Percentiles rank a stretch among this genome's conserved stretches.
Conservation (phyloP, 2,329 filamentous ascomycete species). For the Fusarium nelsonii region DNA sequence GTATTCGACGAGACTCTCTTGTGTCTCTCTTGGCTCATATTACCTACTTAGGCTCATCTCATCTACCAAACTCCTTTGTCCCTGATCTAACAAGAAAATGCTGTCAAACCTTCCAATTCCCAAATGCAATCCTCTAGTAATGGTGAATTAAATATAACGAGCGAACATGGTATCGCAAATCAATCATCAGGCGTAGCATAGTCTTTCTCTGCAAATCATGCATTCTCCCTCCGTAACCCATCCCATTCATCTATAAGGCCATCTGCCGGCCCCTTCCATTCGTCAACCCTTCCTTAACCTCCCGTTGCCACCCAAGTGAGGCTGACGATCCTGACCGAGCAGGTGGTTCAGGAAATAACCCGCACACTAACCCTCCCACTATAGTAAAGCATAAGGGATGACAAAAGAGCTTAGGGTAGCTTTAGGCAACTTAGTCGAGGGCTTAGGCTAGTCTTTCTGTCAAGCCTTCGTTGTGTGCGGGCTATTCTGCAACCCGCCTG, state of each 20-base stretch:
- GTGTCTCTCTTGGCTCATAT: conserved; percentile 15
- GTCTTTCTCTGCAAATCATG: conserved; percentile 26
- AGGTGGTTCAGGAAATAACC: no score
- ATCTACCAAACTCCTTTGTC: conserved; percentile 43
- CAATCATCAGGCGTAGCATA: conserved; percentile 41
- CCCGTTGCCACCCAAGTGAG: not conserved
- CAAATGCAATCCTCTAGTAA: conserved; percentile 37
- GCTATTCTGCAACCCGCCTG: not conserved
- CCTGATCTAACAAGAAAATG: conserved; percentile 39
- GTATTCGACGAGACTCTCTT: not conserved
- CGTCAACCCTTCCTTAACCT: not conserved
- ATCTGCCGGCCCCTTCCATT: conserved; percentile 15
- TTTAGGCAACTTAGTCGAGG: no score
- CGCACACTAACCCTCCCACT: no score
- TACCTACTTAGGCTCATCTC: conserved; percentile 8
- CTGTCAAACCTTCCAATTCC: conserved; percentile 20
- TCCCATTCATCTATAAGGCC: not conserved
- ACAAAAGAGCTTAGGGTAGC: no score
- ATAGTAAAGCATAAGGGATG: no score
- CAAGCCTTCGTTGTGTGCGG: no score
- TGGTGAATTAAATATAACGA: conserved; percentile 35
- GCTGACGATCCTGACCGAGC: not conserved
- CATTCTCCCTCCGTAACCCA: conserved; percentile 18
- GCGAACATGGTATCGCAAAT: conserved; percentile 44
- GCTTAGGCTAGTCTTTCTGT: no score